Percentiles rank a stretch among this genome's conserved stretches.
Evolutionary conservation across 345 rosid species (phyloP).

Genomic region (Camelina hispida): DNA sequence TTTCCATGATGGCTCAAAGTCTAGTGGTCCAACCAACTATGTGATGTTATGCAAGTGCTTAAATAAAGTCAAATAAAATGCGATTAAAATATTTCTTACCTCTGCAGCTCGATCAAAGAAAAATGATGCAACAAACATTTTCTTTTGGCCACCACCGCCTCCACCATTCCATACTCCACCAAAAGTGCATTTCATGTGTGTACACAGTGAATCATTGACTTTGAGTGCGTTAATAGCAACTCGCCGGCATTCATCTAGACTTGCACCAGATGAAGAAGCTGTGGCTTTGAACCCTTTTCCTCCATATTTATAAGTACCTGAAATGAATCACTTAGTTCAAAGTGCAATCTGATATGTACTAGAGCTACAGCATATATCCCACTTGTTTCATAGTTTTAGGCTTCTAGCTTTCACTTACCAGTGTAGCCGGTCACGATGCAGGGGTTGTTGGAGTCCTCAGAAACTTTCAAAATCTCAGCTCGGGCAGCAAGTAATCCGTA

Average conservation of each 20-base stretch:
- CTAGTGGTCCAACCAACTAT: not conserved
- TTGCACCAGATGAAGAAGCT: slow-evolving; percentile 72
- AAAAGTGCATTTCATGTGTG: slow-evolving; percentile 91
- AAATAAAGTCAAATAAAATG: not conserved
- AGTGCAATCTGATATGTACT: not conserved
- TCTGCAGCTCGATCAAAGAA: slow-evolving; percentile 98
- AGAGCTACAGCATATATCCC: not conserved
- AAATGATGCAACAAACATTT: slow-evolving; percentile 90
- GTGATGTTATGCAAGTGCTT: not conserved
- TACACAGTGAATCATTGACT: slow-evolving; percentile 79
- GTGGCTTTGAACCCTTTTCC: slow-evolving; percentile 67
- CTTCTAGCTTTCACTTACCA: slow-evolving; percentile 53
- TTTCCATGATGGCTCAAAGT: slow-evolving; percentile 1
- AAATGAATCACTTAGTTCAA: not conserved
- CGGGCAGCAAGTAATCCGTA: slow-evolving; percentile 97
- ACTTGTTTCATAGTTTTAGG: not conserved
- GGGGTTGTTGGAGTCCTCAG: slow-evolving; percentile 72
- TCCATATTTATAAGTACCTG: slow-evolving; percentile 83
- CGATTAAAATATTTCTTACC: slow-evolving; percentile 58
- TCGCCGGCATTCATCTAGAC: slow-evolving; percentile 74
- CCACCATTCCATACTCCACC: slow-evolving; percentile 99
- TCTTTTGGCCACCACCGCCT: slow-evolving; percentile 97
- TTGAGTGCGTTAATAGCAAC: slow-evolving; percentile 78
- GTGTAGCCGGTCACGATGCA: slow-evolving; percentile 78
- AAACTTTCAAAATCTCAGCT: slow-evolving; percentile 80